Evolutionary conservation across 78 protist genomes (phyloP).

Genomic region (Mastigamoeba balamuthi): DNA sequence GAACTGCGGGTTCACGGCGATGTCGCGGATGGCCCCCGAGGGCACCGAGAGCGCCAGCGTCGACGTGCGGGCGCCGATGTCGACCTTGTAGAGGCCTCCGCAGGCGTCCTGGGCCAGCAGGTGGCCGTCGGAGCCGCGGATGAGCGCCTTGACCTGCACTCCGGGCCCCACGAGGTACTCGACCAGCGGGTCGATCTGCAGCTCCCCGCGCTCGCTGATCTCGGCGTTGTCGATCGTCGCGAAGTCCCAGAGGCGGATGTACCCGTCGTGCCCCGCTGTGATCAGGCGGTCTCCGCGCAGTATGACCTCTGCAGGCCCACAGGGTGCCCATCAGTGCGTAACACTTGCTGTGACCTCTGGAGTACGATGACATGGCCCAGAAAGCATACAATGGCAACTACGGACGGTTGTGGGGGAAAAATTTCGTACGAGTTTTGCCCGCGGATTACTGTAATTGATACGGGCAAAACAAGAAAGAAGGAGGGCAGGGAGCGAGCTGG

Average conservation of each 20-base stretch:
- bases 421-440: too few relatives aligned
- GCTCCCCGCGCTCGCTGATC: neutral
- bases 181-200: neutral
- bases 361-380: too few relatives aligned
- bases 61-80: neutral
- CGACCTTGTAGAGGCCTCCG: constrained; percentile 12
- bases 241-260: constrained; percentile 40
- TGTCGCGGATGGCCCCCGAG: constrained; percentile 27
- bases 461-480: too few relatives aligned
- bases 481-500: too few relatives aligned
- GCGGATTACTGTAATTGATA: too few relatives aligned
- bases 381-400: too few relatives aligned
- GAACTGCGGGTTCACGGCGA: neutral
- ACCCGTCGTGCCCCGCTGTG: constrained; percentile 72
- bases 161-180: neutral
- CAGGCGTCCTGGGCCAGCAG: constrained; percentile 11
- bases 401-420: too few relatives aligned
- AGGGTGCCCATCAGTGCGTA: too few relatives aligned
- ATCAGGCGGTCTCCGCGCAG: too few relatives aligned
- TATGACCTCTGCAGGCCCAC: too few relatives aligned
- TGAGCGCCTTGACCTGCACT: constrained; percentile 17
- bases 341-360: too few relatives aligned
- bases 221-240: constrained; percentile 42
- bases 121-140: neutral
- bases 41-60: constrained; percentile 14